Base-by-base conservation (phyloP, 78 protist species). In the Guillardia theta region DNA sequence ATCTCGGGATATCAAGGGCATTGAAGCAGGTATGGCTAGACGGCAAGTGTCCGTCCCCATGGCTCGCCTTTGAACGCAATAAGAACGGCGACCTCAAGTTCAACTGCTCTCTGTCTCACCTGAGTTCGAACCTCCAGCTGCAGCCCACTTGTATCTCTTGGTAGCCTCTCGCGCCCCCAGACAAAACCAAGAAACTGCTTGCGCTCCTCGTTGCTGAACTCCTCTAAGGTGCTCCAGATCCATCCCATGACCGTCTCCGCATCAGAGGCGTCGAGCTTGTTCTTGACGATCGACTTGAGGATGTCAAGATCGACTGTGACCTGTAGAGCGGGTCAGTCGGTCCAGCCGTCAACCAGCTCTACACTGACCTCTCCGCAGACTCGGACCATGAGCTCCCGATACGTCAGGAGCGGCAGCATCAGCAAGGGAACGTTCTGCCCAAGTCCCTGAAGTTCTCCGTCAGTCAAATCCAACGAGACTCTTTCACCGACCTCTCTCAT, bases 51-150 rank as follows among this genome's bases (percentile, higher is more conserved):
- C 12, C 10, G 48, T 78, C 90, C 24, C 90, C 90, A 18, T 78
- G 90, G 33, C 45, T 70, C 39, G 27, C 2, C 39, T 15, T 10
- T 19, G 58, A 50, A 15, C 10, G 58, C 10, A 15, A 15, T 10
- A 50, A 15, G 58, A 50, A 15, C 10, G 58, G 15, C 58, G 58
- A 15, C 30, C 58, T 50, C 30, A 19, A 50, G 15, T 15, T 19
- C 30, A 50, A 15, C 58, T 10, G 58, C 30, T 15, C 58, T 15
- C 15, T 10, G 27, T 30, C 70, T 24, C 37, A 36, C 24, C 48
- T 78, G 90, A 24, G 90, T 78, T 30, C 90, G 45, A 46, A 78
- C 90, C 39, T 78, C 90, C 37, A 78, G 90, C 90, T 78, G 90
- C 50, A 78, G 90, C 43, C 90, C 90, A 24, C 53, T 24, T 9